Base-by-base conservation (phyloP, 306 rosid genomes). In the Bauhinia variegata region DNA sequence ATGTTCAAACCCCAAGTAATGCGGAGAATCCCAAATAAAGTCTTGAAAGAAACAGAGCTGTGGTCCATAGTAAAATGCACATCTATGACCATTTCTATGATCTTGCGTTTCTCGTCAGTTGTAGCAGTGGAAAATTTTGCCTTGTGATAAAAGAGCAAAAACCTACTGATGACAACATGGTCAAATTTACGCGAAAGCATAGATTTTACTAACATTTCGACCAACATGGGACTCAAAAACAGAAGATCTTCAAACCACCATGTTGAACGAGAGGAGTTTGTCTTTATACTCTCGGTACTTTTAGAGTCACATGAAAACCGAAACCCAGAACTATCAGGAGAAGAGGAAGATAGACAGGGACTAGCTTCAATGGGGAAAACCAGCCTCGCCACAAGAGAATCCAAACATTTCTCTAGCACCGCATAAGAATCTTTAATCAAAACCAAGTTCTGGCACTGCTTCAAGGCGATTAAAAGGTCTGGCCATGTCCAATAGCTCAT, bases 241-340 rank as follows among this genome's bases (percentile, higher is more conserved):
- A 86, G 28, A 28, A 93, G 90, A 81, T 93, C 97, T 34, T 88
- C 96, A 70, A 88, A 93, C 99, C 98, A 92, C 98, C 97, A 86
- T 0, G 85, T 68, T 47, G 88, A 64, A 12, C 87, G 82, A 52
- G 87, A 77, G 61, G 46, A 81, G 65, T 34, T 76, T 11, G 93
- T 79, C 77, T 88, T 90, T 17, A 82, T 54, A 52, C 99, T 90
- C 80, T 83, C 97, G 4, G 92, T 83, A 72, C 99, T 90, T 75
- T 89, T 86, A 3, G 95, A 82, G 72, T 93, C 97, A n/a, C 86
- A 88, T 3, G 99, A 93, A 63, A 86, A 78, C 75, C 96, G 87
- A 58, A 88, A 19, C 15, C 82, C 88, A 11, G 86, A 88, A 90
- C 97, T 88, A 3, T 93, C 96, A 0, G 93, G 85, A 15, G 96